A percentile compares a stretch with the other conserved stretches of the same genome.
phyloP scores from a whole-genome alignment of 495 filamentous ascomycete genomes.

The Neurospora intermedia region DNA sequence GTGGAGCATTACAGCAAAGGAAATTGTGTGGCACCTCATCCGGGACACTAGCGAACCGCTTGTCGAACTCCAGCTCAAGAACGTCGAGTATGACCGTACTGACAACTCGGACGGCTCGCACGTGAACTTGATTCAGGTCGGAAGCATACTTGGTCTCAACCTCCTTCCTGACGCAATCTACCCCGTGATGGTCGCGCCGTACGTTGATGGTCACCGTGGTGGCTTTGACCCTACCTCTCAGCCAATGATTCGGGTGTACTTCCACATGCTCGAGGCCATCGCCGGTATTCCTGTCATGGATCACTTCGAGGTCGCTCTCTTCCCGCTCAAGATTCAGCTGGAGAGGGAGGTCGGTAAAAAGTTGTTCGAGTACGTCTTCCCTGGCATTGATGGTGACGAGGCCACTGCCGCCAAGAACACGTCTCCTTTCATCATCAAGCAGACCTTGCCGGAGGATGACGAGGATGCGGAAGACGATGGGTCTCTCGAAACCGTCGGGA shows the following conservation, averaged over 20 bases:
- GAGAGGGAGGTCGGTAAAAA: slow-evolving; percentile 88
- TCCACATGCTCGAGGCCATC: slow-evolving; percentile 97
- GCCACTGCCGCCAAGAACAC: slow-evolving; percentile 41
- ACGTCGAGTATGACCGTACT: slow-evolving; percentile 83
- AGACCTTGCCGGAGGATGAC: slow-evolving; percentile 58
- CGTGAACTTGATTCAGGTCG: slow-evolving; percentile 80
- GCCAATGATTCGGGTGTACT: slow-evolving; percentile 85
- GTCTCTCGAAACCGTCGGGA: slow-evolving; percentile 14
- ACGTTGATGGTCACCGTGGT: slow-evolving; percentile 52
- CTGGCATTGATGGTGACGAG: slow-evolving; percentile 52
- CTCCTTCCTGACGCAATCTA: slow-evolving; percentile 84
- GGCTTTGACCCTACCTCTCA: slow-evolving; percentile 38
- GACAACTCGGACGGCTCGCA: slow-evolving; percentile 97
- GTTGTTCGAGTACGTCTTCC: slow-evolving; percentile 97
- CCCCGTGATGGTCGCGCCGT: slow-evolving; percentile 89
- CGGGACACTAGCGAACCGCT: slow-evolving; percentile 74
- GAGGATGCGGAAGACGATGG: slow-evolving; percentile 40
- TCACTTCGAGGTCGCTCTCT: slow-evolving; percentile 89
- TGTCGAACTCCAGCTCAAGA: slow-evolving; percentile 84
- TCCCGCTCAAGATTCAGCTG: slow-evolving; percentile 87
- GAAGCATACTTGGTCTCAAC: slow-evolving; percentile 74
- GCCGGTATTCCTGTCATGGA: slow-evolving; percentile 96
- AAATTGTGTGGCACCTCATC: slow-evolving; percentile 96
- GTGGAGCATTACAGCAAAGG: slow-evolving; percentile 81
- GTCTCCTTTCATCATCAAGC: slow-evolving; percentile 75